These are phyloP conservation scores for Fraxinus excelsior DNA, from an alignment of 257 asterid genomes.

Conservation along the genomic window DNA sequence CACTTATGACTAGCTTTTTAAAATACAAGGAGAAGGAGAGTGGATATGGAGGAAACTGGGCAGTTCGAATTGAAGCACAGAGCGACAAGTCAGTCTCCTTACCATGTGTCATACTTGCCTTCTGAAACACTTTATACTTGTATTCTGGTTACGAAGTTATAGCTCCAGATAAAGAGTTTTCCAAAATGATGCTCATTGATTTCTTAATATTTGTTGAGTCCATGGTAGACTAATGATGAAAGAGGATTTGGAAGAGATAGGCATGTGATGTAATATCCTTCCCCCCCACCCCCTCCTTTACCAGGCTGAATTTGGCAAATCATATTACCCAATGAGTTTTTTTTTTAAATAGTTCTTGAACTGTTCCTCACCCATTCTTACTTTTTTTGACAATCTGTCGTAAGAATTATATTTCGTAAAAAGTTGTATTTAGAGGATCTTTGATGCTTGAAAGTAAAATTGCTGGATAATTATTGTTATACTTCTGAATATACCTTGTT, in stretches of 20 bases:
- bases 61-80: slow-evolving; percentile 70
- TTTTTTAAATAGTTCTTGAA: background rate
- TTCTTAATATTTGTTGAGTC: too few species aligned
- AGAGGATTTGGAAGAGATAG: background rate
- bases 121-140: slow-evolving; percentile 10
- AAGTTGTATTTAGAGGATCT: background rate
- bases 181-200: background rate
- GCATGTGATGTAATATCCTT: too few species aligned
- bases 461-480: background rate
- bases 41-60: slow-evolving; percentile 99
- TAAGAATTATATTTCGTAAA: background rate
- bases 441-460: background rate
- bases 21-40: slow-evolving; percentile 74
- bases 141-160: background rate
- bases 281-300: too few species aligned
- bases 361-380: background rate
- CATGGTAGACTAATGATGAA: too few species aligned
- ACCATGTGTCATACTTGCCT: slow-evolving; percentile 9
- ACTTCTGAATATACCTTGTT: background rate
- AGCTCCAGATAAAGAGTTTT: background rate
- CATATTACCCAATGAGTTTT: too few species aligned
- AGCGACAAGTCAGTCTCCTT: slow-evolving; percentile 55
- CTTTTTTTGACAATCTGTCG: background rate
- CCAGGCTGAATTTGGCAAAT: too few species aligned
- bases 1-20: slow-evolving; percentile 77